Conservation (phyloP, 75 land plant genomes). For the Pinus taeda region DNA sequence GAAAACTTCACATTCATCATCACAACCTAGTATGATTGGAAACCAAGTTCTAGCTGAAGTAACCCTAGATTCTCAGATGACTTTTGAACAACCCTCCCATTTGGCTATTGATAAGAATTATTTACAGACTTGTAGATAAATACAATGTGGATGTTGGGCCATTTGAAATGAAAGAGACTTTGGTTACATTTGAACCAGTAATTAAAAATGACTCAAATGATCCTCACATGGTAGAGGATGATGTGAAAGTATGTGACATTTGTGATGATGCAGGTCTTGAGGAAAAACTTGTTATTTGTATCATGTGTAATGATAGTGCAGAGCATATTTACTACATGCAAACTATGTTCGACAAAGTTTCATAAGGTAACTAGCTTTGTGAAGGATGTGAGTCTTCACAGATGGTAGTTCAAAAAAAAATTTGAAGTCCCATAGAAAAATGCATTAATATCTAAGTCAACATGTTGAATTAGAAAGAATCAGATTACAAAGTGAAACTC, state of each 20-base stretch:
- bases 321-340: slow-evolving; percentile 2
- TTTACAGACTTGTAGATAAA: neutral
- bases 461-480: slow-evolving; percentile 13
- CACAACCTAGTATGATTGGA: neutral
- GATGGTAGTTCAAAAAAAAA: slow-evolving; percentile 26
- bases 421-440: slow-evolving; percentile 12
- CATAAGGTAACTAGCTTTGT: slow-evolving; percentile 71
- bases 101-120: no score
- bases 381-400: slow-evolving; percentile 53
- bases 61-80: neutral
- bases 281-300: no score
- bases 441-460: slow-evolving; percentile 3
- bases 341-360: slow-evolving; percentile 50
- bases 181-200: no score
- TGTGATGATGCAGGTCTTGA: slow-evolving; percentile 85
- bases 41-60: neutral
- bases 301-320: neutral
- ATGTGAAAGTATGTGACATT: slow-evolving; percentile 18
- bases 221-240: no score
- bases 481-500: slow-evolving; percentile 2
- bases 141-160: neutral
- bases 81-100: neutral
- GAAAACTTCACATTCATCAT: neutral
- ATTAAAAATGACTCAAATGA: no score
- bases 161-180: neutral